Evolutionary conservation across 2,329 filamentous ascomycete species (phyloP).

Genomic region (Penicillium decumbens): DNA sequence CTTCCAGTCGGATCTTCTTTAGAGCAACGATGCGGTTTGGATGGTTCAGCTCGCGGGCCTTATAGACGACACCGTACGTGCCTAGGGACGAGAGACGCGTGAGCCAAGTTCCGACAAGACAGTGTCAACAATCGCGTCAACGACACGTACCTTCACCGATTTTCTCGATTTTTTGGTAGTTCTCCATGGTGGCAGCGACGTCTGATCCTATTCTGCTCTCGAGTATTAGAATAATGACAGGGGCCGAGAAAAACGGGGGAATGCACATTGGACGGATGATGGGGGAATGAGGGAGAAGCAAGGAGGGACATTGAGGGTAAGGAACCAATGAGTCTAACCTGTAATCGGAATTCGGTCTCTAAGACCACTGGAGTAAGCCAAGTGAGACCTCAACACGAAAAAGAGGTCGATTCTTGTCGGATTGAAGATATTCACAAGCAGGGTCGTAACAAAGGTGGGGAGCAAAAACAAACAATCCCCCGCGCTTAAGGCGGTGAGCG

Average conservation of each 20-base stretch:
- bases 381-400: constrained; percentile 6
- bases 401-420: constrained; percentile 1
- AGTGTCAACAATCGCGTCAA: constrained; percentile 2
- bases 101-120: constrained; percentile 6
- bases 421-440: constrained; percentile 10
- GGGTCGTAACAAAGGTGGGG: constrained; percentile 23
- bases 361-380: constrained; percentile 6
- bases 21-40: constrained; percentile 81
- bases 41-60: constrained; percentile 78
- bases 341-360: not conserved
- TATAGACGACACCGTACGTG: constrained; percentile 94
- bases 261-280: constrained; percentile 8
- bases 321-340: constrained; percentile 4
- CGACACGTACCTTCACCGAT: constrained; percentile 75
- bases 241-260: not conserved
- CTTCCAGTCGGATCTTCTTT: constrained; percentile 93
- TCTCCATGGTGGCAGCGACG: constrained; percentile 62
- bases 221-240: constrained; percentile 5
- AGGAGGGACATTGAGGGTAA: constrained; percentile 13
- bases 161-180: constrained; percentile 95
- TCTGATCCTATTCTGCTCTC: constrained; percentile 1
- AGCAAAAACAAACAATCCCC: constrained; percentile 37
- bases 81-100: constrained; percentile 49
- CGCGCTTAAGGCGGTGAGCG: constrained; percentile 32
- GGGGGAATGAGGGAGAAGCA: constrained; percentile 11